A percentile compares a stretch with the other conserved stretches of the same genome.
phyloP scores from a whole-genome alignment of 345 rosid genomes.

The Eutrema heterophyllum region DNA sequence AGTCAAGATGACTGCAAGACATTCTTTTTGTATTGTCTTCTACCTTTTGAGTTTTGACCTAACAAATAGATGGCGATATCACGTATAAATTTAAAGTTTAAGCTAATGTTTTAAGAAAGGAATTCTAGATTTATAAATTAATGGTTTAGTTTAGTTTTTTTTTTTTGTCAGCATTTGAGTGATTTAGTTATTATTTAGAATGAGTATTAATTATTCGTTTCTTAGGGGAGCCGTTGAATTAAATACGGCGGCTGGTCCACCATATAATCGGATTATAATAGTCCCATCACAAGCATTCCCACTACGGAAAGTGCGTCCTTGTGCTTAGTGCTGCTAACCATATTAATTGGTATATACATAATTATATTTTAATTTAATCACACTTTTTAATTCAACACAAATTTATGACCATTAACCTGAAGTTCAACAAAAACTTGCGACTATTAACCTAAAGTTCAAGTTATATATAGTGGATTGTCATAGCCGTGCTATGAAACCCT shows the following conservation, averaged over 20 bases:
- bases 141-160: neutral
- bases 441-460: constrained; percentile 9
- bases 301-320: constrained; percentile 30
- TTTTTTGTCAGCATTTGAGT: neutral
- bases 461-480: too few relatives aligned
- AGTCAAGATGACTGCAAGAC: neutral
- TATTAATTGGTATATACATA: neutral
- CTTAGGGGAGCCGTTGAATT: constrained; percentile 24
- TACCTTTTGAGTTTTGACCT: constrained; percentile 19
- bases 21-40: neutral
- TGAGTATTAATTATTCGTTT: constrained; percentile 23
- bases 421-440: constrained; percentile 1
- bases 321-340: constrained; percentile 16
- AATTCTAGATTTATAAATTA: neutral
- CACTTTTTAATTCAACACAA: neutral
- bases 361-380: neutral
- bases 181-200: neutral
- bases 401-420: constrained; percentile 15
- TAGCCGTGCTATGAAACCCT: too few relatives aligned
- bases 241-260: constrained; percentile 22
- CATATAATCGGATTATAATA: neutral
- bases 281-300: constrained; percentile 20
- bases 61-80: constrained; percentile 16
- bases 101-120: neutral
- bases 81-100: neutral